Percentiles rank a stretch among this genome's conserved stretches.
These are phyloP conservation scores for Dichotomocladium elegans DNA, from an alignment of 371 early-diverging fungal genomes.

Conservation along the genomic window DNA sequence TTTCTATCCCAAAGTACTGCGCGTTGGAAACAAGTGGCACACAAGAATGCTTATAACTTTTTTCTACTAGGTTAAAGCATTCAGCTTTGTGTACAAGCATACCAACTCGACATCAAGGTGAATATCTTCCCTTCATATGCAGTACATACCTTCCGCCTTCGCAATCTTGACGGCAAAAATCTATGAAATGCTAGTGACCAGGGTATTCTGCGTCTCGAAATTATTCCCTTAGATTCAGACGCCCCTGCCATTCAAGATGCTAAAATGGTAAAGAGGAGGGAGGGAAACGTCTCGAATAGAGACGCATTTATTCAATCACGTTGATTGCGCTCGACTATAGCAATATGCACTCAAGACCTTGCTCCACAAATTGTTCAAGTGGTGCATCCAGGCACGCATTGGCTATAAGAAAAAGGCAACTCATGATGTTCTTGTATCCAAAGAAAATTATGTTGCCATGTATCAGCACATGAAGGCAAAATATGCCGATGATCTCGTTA, in stretches of 20 bases:
- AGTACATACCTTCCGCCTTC: too few species aligned
- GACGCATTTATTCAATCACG: neutral
- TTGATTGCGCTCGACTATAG: conserved; percentile 23
- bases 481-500: conserved; percentile 53
- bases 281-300: neutral
- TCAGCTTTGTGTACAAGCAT: conserved; percentile 41
- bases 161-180: too few species aligned
- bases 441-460: conserved; percentile 58
- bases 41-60: neutral
- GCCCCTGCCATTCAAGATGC: conserved; percentile 18
- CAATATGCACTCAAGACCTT: conserved; percentile 60
- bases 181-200: neutral
- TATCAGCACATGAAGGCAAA: conserved; percentile 65
- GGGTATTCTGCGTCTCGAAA: conserved; percentile 22
- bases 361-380: conserved; percentile 71
- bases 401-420: conserved; percentile 73
- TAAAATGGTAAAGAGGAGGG: conserved; percentile 43
- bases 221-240: conserved; percentile 17
- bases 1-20: conserved; percentile 68
- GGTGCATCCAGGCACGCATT: conserved; percentile 68
- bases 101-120: too few species aligned
- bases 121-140: too few species aligned
- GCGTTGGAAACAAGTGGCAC: conserved; percentile 17
- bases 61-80: conserved; percentile 30
- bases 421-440: conserved; percentile 70